Percentiles rank a stretch among this genome's conserved stretches.
phyloP scores from a whole-genome alignment of 2,329 filamentous ascomycete genomes.

The Mycosphaerella sp. region DNA sequence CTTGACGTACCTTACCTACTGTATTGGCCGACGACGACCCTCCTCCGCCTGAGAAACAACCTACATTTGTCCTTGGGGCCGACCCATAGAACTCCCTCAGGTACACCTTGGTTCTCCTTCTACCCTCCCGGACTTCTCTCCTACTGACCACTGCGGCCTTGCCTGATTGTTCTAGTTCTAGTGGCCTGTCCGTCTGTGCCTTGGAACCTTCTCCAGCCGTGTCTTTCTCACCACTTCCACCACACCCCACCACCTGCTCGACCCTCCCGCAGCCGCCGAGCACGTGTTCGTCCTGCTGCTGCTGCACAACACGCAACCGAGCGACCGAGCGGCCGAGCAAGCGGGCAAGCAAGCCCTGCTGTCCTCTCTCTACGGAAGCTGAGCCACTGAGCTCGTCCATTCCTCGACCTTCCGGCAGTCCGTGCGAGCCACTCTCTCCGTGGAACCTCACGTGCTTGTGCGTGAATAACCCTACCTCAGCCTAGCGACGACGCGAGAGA shows the following conservation, averaged over 20 bases:
- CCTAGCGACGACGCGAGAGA: constrained; percentile 3
- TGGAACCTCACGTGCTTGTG: constrained; percentile 11
- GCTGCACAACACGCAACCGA: neutral
- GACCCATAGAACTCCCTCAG: too few relatives aligned
- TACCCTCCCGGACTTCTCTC: too few relatives aligned
- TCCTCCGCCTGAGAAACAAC: neutral
- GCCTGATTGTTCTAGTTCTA: neutral
- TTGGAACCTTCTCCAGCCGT: neutral
- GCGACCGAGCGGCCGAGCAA: too few relatives aligned
- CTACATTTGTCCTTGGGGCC: too few relatives aligned
- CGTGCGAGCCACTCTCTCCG: neutral
- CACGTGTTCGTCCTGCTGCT: neutral
- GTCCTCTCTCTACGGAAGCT: neutral
- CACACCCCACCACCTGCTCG: neutral
- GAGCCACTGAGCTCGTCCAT: constrained; percentile 1
- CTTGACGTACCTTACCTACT: neutral
- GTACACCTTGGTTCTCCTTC: too few relatives aligned
- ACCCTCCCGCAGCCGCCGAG: neutral
- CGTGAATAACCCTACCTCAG: constrained; percentile 5
- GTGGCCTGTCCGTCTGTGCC: neutral
- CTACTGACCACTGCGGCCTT: neutral
- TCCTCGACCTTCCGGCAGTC: constrained; percentile 3
- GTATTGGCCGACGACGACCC: neutral
- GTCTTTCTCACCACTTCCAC: neutral
- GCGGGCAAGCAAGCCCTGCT: constrained; percentile 3